These are phyloP conservation scores for Cyclanthera cordifolia DNA, from an alignment of 306 rosid species.

Conservation along the genomic window DNA sequence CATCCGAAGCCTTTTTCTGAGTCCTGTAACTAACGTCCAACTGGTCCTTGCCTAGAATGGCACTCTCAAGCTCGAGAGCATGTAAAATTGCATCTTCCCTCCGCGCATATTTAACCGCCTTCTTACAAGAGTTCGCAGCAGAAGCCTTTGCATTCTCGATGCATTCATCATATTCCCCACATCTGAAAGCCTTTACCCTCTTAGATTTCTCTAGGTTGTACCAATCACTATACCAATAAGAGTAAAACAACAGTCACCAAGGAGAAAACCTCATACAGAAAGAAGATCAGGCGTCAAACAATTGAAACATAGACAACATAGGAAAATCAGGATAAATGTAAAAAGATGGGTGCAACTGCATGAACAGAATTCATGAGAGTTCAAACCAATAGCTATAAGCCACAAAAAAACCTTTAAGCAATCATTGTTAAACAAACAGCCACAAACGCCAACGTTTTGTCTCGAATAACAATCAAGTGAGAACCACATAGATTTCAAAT, in stretches of 20 bases:
- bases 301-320: too few species aligned
- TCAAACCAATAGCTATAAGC: too few species aligned
- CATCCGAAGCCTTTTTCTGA: slow-evolving; percentile 33
- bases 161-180: slow-evolving; percentile 90
- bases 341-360: background rate
- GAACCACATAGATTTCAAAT: background rate
- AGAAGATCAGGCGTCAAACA: background rate
- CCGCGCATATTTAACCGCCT: slow-evolving; percentile 91
- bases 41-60: slow-evolving; percentile 50
- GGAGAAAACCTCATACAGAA: background rate
- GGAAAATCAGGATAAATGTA: too few species aligned
- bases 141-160: slow-evolving; percentile 86
- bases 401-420: too few species aligned
- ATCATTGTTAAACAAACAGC: too few species aligned
- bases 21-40: slow-evolving; percentile 26
- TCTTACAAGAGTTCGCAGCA: slow-evolving; percentile 71
- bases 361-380: background rate
- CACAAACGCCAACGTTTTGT: background rate
- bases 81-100: slow-evolving; percentile 97
- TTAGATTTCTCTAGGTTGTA: slow-evolving; percentile 94
- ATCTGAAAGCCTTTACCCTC: slow-evolving; percentile 90
- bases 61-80: slow-evolving; percentile 89
- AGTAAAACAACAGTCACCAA: slow-evolving; percentile 18
- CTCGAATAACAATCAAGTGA: background rate
- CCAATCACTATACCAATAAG: slow-evolving; percentile 66